Evolutionary conservation across 345 rosid species (phyloP), one percentile per base, ranked within the genome.

Genomic region (Citrus australasica): DNA sequence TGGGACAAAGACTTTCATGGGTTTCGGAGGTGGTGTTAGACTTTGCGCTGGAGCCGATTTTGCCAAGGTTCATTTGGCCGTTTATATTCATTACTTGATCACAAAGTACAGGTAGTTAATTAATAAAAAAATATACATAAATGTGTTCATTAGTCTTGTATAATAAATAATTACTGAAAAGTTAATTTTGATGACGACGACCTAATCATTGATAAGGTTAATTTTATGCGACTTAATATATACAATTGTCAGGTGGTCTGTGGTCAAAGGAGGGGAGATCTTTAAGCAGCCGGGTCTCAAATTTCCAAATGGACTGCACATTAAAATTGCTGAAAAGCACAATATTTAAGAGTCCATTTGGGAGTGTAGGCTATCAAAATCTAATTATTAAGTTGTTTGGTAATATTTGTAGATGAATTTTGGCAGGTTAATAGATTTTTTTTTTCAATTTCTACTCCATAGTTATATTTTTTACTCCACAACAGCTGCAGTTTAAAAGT

Each of bases 11-110:
- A 84, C 80, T 6, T 88, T 83, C 75, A 85, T 85, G 85, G 87
- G 84, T 0, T 89, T 86, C 51, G 91, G 91, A 17, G 84, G 87
- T 17, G 93, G 91, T 6, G 83, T 28, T 1, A 85, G 93, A 73
- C 85, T 80, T 0, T 84, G 91, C 68, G 82, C 65, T 32, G 89
- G 88, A 68, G 88, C 91, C 55, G 87, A 84, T 40, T 83, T 84
- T 19, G 76, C 83, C 17, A 88, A 87, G 68, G 78, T 86, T 33
- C 85, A 83, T 7, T 67, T 76, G 66, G 81, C 90, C 1, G 58
- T 82, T 28, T 85, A 84, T 67, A 76, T 88, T n/a, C 89, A 84
- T 64, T 48, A 76, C 73, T 30, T 82, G 40, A 74, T 82, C 71
- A 83, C 85, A 14, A 77, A 69, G 0, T 82, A 83, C 76, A 83